A percentile compares a stretch with the other conserved stretches of the same genome.
Conservation (phyloP, 2,329 filamentous ascomycete genomes). For the Penicillium sclerotigenum region DNA sequence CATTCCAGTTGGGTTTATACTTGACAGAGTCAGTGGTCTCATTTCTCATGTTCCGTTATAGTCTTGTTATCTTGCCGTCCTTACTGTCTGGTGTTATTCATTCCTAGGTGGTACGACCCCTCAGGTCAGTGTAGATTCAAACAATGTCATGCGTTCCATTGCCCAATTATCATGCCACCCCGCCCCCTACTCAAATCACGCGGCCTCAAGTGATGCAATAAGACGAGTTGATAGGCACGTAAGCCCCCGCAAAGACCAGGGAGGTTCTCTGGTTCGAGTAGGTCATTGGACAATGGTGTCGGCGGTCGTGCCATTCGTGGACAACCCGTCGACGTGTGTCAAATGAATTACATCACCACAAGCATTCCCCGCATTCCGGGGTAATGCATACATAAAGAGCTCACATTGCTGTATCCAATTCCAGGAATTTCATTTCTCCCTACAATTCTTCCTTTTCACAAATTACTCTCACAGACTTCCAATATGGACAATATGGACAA, state of each 20-base stretch:
- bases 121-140: neutral
- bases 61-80: neutral
- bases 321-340: neutral
- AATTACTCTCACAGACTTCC: neutral
- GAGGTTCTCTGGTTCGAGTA: neutral
- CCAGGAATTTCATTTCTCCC: neutral
- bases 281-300: neutral
- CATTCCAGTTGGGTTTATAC: neutral
- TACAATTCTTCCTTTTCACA: neutral
- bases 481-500: conserved; percentile 14
- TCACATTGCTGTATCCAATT: neutral
- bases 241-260: neutral
- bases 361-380: conserved; percentile 1
- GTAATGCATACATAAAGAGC: neutral
- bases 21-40: neutral
- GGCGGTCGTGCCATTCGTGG: neutral
- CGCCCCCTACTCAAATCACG: neutral
- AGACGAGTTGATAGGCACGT: neutral
- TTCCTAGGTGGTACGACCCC: neutral
- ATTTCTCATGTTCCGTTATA: neutral
- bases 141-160: neutral
- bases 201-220: neutral
- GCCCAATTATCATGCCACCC: neutral
- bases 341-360: conserved; percentile 10
- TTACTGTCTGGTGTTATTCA: neutral